Evolutionary conservation across 306 rosid genomes (phyloP).

Genomic region (Alnus rubra): DNA sequence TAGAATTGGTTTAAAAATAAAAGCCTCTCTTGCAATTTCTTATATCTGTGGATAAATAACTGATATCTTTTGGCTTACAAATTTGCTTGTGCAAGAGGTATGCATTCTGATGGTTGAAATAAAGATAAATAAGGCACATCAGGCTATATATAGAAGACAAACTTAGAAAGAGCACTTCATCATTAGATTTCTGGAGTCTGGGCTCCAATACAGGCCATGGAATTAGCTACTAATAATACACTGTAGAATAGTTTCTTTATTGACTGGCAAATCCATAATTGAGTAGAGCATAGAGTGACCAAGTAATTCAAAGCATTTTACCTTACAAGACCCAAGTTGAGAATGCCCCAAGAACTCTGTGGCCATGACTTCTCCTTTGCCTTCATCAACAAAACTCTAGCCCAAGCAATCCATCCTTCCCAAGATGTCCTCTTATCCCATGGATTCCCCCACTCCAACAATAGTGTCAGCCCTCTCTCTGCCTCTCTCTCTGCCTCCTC

Average conservation of each 20-base stretch:
- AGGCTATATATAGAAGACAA: not conserved
- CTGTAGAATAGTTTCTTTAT: no score
- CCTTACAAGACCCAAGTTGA: conserved; percentile 78
- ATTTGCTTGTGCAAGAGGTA: not conserved
- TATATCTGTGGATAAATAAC: conserved; percentile 19
- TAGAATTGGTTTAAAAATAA: not conserved
- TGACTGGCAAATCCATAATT: no score
- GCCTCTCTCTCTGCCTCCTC: conserved; percentile 75
- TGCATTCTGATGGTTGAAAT: conserved; percentile 14
- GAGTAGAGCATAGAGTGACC: not conserved
- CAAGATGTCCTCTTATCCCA: conserved; percentile 97
- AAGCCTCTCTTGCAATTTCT: conserved; percentile 18
- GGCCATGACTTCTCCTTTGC: conserved; percentile 85
- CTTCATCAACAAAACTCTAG: conserved; percentile 66
- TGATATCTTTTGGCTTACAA: conserved; percentile 17
- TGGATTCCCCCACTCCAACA: conserved; percentile 76
- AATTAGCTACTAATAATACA: no score
- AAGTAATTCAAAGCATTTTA: conserved; percentile 13
- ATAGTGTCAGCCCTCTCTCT: conserved; percentile 57
- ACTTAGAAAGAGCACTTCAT: not conserved
- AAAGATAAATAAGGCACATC: not conserved
- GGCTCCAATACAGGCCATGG: not conserved
- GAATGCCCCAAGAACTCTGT: conserved; percentile 66
- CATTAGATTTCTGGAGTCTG: not conserved
- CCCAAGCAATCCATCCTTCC: conserved; percentile 98